phyloP scores from a whole-genome alignment of 2,329 filamentous ascomycete species.

The Chalaropsis thielavioides region DNA sequence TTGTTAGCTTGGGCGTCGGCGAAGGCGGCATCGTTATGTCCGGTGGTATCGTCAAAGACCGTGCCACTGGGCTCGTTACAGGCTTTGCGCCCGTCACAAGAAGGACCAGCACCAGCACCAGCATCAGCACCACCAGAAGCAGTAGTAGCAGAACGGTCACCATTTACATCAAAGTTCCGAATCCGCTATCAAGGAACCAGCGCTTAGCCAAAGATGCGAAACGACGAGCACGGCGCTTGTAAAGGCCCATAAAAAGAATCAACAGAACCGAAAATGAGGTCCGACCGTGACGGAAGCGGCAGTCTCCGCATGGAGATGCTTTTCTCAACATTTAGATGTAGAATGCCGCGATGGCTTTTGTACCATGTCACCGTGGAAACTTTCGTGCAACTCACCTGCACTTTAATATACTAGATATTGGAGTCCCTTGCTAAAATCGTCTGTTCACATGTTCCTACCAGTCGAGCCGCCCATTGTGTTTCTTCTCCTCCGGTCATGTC shows the following conservation, averaged over 20 bases:
- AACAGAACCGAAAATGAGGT: neutral
- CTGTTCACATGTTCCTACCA: neutral
- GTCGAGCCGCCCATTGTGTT: conserved; percentile 29
- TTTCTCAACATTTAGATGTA: neutral
- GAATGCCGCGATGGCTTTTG: neutral
- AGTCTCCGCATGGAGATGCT: neutral
- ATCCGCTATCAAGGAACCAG: neutral
- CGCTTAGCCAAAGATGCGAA: neutral
- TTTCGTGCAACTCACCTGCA: neutral
- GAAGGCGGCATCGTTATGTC: conserved; percentile 31
- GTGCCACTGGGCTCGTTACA: conserved; percentile 28
- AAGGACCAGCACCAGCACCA: neutral
- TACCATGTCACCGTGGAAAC: neutral
- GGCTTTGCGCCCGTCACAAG: conserved; percentile 21
- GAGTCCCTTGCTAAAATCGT: neutral
- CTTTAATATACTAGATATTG: neutral
- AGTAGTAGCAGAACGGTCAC: neutral
- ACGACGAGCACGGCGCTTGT: neutral
- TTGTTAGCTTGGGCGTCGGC: conserved; percentile 25
- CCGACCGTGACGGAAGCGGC: neutral
- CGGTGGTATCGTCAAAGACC: conserved; percentile 29
- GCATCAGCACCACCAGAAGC: neutral
- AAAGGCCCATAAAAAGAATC: neutral
- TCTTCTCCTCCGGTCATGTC: conserved; percentile 28
- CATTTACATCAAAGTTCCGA: neutral